Conservation (phyloP, 192 early-diverging fungal species). For the Obelidium mucronatum region DNA sequence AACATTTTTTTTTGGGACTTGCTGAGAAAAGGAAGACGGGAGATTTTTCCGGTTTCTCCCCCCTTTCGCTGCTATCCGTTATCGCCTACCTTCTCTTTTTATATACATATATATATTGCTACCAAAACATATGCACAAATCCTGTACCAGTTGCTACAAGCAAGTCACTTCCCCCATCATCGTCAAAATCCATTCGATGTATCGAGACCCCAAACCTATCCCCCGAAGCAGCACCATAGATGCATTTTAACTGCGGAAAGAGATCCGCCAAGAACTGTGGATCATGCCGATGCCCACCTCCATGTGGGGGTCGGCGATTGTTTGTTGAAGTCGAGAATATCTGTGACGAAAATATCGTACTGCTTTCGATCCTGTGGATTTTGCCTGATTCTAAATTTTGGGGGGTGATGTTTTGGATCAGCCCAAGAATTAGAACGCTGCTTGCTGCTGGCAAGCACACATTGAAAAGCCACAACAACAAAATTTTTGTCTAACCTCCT, state of each 20-base stretch:
- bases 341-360: not conserved
- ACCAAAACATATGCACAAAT: constrained; percentile 19
- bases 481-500: not conserved
- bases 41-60: not conserved
- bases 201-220: constrained; percentile 18
- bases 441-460: no score
- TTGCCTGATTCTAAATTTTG: constrained; percentile 18
- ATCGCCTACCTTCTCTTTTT: not conserved
- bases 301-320: not conserved
- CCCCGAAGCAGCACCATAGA: not conserved
- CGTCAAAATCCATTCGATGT: constrained; percentile 21
- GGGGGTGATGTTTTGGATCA: not conserved
- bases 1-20: not conserved
- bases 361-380: not conserved
- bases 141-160: constrained; percentile 19
- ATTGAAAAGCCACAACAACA: not conserved
- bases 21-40: not conserved
- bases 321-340: no score
- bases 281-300: not conserved
- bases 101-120: not conserved
- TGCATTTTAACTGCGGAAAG: constrained; percentile 12
- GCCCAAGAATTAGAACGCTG: no score
- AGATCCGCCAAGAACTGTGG: not conserved
- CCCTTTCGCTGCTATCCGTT: not conserved
- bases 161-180: constrained; percentile 15